phyloP scores from a whole-genome alignment of 208 protist genomes.

The Trypanosoma theileri region DNA sequence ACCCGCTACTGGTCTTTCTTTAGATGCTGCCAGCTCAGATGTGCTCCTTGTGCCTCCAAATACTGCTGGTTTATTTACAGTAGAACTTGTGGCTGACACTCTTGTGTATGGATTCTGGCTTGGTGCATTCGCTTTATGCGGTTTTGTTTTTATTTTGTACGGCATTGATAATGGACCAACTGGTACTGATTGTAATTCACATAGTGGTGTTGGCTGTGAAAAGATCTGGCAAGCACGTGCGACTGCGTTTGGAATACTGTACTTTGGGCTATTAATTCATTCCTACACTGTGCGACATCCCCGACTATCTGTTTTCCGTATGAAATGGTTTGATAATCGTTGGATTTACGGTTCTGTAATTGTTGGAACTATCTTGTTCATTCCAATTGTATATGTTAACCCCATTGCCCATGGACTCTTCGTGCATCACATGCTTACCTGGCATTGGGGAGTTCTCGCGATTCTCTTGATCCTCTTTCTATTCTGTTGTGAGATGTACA shows the following conservation, averaged over 20 bases:
- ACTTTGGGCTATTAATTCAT: constrained; percentile 88
- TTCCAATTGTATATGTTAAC: constrained; percentile 80
- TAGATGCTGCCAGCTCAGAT: constrained; percentile 73
- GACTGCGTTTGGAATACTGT: constrained; percentile 81
- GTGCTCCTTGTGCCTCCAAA: constrained; percentile 82
- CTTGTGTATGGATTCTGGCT: constrained; percentile 86
- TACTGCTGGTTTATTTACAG: constrained; percentile 76
- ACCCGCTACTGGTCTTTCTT: constrained; percentile 74
- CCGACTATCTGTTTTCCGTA: constrained; percentile 70
- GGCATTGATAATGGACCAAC: constrained; percentile 54
- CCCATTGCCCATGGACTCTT: constrained; percentile 70
- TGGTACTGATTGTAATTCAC: constrained; percentile 70
- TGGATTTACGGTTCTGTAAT: constrained; percentile 72
- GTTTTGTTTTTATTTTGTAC: constrained; percentile 72
- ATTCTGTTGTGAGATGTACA: constrained; percentile 68
- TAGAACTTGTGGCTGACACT: constrained; percentile 81
- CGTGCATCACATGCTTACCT: constrained; percentile 80
- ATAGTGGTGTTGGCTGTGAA: constrained; percentile 42
- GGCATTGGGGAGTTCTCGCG: constrained; percentile 80
- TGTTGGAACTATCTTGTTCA: constrained; percentile 54
- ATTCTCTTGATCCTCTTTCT: constrained; percentile 61
- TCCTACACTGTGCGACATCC: constrained; percentile 88
- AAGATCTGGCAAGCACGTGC: constrained; percentile 74
- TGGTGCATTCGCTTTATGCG: constrained; percentile 50
- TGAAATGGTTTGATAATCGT: constrained; percentile 88